Evolutionary conservation across 2,329 filamentous ascomycete genomes (phyloP).

Genomic region (Trichoderma breve): DNA sequence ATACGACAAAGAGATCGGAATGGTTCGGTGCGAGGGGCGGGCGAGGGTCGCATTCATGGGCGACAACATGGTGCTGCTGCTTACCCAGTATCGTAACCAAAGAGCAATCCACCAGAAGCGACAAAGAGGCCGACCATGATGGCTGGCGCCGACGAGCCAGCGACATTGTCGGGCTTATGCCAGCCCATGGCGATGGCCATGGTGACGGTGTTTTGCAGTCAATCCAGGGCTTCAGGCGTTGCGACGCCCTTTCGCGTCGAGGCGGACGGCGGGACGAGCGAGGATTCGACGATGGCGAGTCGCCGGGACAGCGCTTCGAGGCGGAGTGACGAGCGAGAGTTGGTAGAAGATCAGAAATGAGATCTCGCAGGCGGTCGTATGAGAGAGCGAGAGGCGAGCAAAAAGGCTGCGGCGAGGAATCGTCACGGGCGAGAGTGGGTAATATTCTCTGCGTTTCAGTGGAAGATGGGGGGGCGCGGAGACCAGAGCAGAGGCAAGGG

Average conservation of each 20-base stretch:
- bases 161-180: slow-evolving; percentile 73
- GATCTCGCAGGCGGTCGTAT: slow-evolving; percentile 6
- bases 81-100: slow-evolving; percentile 70
- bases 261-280: slow-evolving; percentile 4
- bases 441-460: slow-evolving; percentile 21
- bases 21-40: background rate
- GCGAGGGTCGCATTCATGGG: slow-evolving; percentile 9
- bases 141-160: slow-evolving; percentile 68
- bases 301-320: slow-evolving; percentile 7
- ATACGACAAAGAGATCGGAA: background rate
- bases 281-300: background rate
- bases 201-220: slow-evolving; percentile 50
- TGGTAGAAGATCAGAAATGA: background rate
- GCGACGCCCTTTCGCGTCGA: slow-evolving; percentile 23
- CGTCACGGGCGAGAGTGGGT: slow-evolving; percentile 21
- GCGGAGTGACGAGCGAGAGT: background rate
- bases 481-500: slow-evolving; percentile 9
- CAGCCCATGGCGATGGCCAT: slow-evolving; percentile 67
- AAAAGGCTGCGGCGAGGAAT: slow-evolving; percentile 10
- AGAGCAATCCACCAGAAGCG: slow-evolving; percentile 65
- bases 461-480: slow-evolving; percentile 7
- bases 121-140: slow-evolving; percentile 72
- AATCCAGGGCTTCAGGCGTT: slow-evolving; percentile 42
- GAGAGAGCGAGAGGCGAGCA: slow-evolving; percentile 6
- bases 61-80: slow-evolving; percentile 26